A percentile compares a stretch with the other conserved stretches of the same genome.
Evolutionary conservation across 768 basidiomycete species (phyloP).

Genomic region (Boletus barrowsii): DNA sequence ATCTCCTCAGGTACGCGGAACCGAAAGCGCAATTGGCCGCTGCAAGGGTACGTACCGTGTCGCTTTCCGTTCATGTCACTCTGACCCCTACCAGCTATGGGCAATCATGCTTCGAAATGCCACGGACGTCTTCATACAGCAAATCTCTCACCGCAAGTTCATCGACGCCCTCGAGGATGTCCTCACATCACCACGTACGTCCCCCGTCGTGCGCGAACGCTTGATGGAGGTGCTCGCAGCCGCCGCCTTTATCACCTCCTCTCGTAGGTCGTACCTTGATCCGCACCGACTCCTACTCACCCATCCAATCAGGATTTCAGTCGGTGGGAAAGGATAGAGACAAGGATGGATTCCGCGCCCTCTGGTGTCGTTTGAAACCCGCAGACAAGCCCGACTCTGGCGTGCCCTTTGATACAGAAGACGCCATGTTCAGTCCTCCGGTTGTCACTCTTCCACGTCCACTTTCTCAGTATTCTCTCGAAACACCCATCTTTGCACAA

Average conservation of each 20-base stretch:
- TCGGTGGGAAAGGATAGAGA: slow-evolving; percentile 28
- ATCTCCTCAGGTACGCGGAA: slow-evolving; percentile 58
- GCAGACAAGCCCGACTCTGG: slow-evolving; percentile 82
- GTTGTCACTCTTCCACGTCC: slow-evolving; percentile 35
- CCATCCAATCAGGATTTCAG: slow-evolving; percentile 16
- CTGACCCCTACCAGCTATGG: slow-evolving; percentile 59
- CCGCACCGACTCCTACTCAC: not conserved
- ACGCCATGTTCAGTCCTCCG: slow-evolving; percentile 76
- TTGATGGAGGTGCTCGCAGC: slow-evolving; percentile 80
- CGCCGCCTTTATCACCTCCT: slow-evolving; percentile 54
- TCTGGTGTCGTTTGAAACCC: slow-evolving; percentile 82
- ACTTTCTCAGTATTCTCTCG: slow-evolving; percentile 27
- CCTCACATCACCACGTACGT: slow-evolving; percentile 56
- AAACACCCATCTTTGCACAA: slow-evolving; percentile 39
- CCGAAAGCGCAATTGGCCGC: slow-evolving; percentile 74
- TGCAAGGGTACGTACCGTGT: slow-evolving; percentile 52
- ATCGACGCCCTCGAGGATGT: slow-evolving; percentile 76
- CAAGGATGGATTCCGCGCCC: slow-evolving; percentile 57
- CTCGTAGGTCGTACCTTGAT: slow-evolving; percentile 15
- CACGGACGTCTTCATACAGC: slow-evolving; percentile 64
- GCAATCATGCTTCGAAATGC: slow-evolving; percentile 87
- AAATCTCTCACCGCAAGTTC: slow-evolving; percentile 74
- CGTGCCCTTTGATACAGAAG: slow-evolving; percentile 72
- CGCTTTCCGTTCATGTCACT: not conserved
- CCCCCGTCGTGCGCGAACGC: slow-evolving; percentile 78